Conservation (phyloP, 2,329 filamentous ascomycete species). For the Chrysoporthe austroafricana region DNA sequence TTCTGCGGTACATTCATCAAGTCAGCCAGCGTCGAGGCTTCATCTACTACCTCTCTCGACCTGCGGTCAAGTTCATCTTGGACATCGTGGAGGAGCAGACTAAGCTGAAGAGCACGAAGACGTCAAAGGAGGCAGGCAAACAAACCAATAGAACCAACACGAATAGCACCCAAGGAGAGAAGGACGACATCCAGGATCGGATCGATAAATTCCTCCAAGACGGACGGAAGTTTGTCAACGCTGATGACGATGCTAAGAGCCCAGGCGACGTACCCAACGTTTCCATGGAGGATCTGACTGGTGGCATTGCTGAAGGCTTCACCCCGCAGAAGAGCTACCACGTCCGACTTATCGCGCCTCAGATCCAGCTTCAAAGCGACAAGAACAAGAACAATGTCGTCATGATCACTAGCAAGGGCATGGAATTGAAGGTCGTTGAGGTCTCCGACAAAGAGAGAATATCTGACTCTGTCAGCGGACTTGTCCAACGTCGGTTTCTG, state of each 20-base stretch:
- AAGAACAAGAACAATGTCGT: conserved; percentile 98
- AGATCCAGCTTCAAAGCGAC: conserved; percentile 97
- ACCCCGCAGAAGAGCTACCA: conserved; percentile 92
- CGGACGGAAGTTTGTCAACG: conserved; percentile 78
- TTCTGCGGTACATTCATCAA: conserved; percentile 95
- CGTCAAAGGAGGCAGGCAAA: conserved; percentile 30
- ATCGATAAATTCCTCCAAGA: conserved; percentile 86
- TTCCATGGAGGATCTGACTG: conserved; percentile 65
- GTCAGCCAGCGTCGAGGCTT: conserved; percentile 95
- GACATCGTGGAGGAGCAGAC: conserved; percentile 96
- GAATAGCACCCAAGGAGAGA: conserved; percentile 42
- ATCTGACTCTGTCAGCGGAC: conserved; percentile 88
- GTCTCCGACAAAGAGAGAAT: conserved; percentile 97
- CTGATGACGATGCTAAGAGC: conserved; percentile 55
- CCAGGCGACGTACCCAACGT: conserved; percentile 39
- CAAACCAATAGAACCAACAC: conserved; percentile 32
- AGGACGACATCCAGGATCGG: conserved; percentile 72
- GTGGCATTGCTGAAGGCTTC: conserved; percentile 86
- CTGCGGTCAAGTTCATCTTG: conserved; percentile 95
- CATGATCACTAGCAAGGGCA: conserved; percentile 93
- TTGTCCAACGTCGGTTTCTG: conserved; percentile 92
- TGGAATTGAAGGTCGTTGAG: conserved; percentile 96
- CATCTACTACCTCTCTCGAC: conserved; percentile 94
- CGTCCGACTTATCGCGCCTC: conserved; percentile 90
- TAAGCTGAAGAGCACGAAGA: conserved; percentile 62